These are phyloP conservation scores for Geotrichum fermentans DNA, from an alignment of 1,139 yeast species.

Conservation along the genomic window DNA sequence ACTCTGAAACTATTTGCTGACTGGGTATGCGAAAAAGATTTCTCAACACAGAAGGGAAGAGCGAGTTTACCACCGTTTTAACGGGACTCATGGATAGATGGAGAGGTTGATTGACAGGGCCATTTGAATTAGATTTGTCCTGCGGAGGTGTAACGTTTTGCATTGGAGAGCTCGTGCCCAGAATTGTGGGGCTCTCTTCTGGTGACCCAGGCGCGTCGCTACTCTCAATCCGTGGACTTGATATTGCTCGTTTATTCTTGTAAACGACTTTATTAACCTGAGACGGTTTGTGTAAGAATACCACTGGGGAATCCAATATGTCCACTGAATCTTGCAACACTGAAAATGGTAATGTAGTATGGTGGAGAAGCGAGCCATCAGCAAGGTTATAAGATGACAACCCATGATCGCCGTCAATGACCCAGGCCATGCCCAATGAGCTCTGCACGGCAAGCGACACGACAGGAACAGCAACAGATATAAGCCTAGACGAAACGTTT, in stretches of 20 bases:
- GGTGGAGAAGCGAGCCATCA: slow-evolving; percentile 10
- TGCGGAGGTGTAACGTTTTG: neutral
- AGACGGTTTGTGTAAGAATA: slow-evolving; percentile 15
- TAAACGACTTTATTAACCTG: slow-evolving; percentile 13
- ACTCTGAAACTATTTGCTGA: slow-evolving; percentile 17
- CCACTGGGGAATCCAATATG: slow-evolving; percentile 19
- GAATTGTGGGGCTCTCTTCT: neutral
- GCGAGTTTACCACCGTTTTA: slow-evolving; percentile 12
- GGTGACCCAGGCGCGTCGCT: neutral
- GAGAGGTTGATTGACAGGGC: neutral
- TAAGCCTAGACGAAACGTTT: slow-evolving; percentile 13
- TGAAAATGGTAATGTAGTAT: slow-evolving; percentile 9
- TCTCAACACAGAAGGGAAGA: slow-evolving; percentile 16
- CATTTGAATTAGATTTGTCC: neutral
- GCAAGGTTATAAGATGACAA: slow-evolving; percentile 11
- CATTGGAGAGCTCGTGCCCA: neutral
- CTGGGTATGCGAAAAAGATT: slow-evolving; percentile 13
- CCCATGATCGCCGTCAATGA: slow-evolving; percentile 7
- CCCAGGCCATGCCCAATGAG: slow-evolving; percentile 16
- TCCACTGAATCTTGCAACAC: slow-evolving; percentile 9
- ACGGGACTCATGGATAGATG: slow-evolving; percentile 12
- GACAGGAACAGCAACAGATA: slow-evolving; percentile 15
- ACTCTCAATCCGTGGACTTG: neutral
- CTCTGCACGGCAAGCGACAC: slow-evolving; percentile 14
- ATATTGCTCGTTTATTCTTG: slow-evolving; percentile 12